Conservation (phyloP, 352 stramenopile genomes). For the Peronosclerospora sorghi region DNA sequence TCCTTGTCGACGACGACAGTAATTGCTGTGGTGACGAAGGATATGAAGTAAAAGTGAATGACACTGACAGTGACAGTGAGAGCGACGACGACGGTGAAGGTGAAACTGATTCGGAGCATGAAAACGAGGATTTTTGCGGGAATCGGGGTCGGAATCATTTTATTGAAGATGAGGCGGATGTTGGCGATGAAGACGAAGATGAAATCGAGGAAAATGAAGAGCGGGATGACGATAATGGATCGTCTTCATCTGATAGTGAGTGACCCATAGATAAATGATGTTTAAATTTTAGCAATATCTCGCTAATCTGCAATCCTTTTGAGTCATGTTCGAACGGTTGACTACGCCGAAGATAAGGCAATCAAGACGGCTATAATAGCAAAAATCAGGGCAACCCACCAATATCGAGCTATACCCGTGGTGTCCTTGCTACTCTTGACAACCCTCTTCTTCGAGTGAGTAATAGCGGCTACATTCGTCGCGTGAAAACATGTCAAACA, state of each 20-base stretch:
- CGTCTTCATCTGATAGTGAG: conserved; percentile 21
- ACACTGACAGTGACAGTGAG: conserved; percentile 31
- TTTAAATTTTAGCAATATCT: not conserved
- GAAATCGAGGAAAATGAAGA: conserved; percentile 24
- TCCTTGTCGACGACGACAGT: conserved; percentile 58
- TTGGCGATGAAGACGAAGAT: conserved; percentile 45
- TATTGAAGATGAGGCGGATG: conserved; percentile 70
- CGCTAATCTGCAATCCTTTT: too few relatives aligned
- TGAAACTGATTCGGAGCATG: conserved; percentile 63
- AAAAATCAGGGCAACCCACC: too few relatives aligned
- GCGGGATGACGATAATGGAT: conserved; percentile 7
- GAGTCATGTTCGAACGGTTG: conserved; percentile 44
- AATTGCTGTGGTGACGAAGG: conserved; percentile 45
- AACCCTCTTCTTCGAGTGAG: too few relatives aligned
- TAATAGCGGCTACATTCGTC: too few relatives aligned
- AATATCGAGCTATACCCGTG: too few relatives aligned
- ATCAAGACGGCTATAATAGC: too few relatives aligned
- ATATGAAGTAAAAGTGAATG: conserved; percentile 28
- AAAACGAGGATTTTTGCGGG: conserved; percentile 19
- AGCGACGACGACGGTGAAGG: conserved; percentile 33
- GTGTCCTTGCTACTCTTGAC: too few relatives aligned
- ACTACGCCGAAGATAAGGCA: too few relatives aligned
- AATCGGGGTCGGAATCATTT: conserved; percentile 39
- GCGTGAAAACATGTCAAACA: too few relatives aligned
- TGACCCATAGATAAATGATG: conserved; percentile 2